phyloP scores from a whole-genome alignment of 495 filamentous ascomycete species.

The Podospora fimiseda region DNA sequence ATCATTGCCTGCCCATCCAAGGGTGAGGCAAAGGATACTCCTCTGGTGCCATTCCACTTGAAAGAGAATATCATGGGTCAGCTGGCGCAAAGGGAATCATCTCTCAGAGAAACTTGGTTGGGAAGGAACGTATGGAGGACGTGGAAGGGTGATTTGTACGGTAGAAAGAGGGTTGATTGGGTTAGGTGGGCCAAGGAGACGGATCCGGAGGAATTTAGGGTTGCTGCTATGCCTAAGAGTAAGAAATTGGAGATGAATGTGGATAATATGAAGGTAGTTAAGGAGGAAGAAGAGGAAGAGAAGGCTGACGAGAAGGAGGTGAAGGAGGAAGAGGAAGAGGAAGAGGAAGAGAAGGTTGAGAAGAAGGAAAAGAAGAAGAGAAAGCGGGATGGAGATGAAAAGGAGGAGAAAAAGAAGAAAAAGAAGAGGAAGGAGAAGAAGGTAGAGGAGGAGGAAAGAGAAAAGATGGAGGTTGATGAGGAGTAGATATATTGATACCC shows the following conservation, averaged over 20 bases:
- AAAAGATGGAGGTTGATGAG: conserved; percentile 6
- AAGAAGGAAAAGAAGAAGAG: conserved; percentile 9
- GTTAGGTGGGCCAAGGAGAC: conserved; percentile 56
- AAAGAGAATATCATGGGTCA: conserved; percentile 45
- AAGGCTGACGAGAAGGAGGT: conserved; percentile 1
- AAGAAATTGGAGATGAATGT: neutral
- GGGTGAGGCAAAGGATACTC: conserved; percentile 28
- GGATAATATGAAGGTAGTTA: neutral
- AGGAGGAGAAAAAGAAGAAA: neutral
- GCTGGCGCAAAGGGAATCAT: conserved; percentile 48
- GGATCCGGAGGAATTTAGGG: conserved; percentile 26
- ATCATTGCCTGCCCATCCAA: conserved; percentile 59
- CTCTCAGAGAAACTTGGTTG: conserved; percentile 64
- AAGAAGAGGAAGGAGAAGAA: conserved; percentile 9
- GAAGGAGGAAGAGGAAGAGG: conserved; percentile 15
- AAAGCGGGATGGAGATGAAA: conserved; percentile 6
- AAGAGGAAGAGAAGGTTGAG: conserved; percentile 17
- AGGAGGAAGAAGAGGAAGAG: conserved; percentile 18
- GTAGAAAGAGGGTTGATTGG: conserved; percentile 61
- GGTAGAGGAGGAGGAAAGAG: conserved; percentile 4
- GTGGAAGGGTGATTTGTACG: conserved; percentile 83
- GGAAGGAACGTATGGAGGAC: conserved; percentile 84
- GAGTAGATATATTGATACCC: neutral
- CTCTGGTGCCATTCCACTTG: conserved; percentile 44
- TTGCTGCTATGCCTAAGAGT: conserved; percentile 19